Conservation (phyloP, 2,329 filamentous ascomycete genomes). For the Cadophora malorum region DNA sequence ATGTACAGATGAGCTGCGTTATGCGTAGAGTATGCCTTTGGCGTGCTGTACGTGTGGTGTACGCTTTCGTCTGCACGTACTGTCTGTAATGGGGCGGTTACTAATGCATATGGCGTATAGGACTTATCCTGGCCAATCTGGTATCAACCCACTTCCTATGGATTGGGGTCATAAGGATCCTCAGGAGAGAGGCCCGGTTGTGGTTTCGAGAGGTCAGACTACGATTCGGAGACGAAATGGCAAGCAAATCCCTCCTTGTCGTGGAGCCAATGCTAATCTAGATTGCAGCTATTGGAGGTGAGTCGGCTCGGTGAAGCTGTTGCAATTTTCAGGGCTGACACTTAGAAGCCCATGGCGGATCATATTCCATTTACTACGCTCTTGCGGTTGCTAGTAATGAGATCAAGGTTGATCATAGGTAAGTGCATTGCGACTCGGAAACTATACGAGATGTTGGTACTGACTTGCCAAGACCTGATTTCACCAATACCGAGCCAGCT, state of each 20-base stretch:
- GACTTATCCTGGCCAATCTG: slow-evolving; percentile 92
- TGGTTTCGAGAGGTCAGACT: slow-evolving; percentile 77
- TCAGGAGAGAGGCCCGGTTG: slow-evolving; percentile 79
- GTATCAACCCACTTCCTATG: slow-evolving; percentile 89
- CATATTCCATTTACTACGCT: slow-evolving; percentile 95
- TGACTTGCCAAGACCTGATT: slow-evolving; percentile 59
- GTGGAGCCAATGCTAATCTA: slow-evolving; percentile 45
- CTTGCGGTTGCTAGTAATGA: slow-evolving; percentile 92
- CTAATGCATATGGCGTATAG: slow-evolving; percentile 45
- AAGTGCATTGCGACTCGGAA: slow-evolving; percentile 29
- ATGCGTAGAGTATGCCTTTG: not conserved
- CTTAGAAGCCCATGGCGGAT: slow-evolving; percentile 77
- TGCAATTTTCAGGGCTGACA: not conserved
- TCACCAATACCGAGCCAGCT: slow-evolving; percentile 91
- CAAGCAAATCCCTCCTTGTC: slow-evolving; percentile 49
- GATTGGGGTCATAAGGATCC: slow-evolving; percentile 85
- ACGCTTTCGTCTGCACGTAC: not conserved
- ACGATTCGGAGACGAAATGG: slow-evolving; percentile 84
- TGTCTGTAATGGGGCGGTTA: not conserved
- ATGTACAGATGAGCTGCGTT: not conserved
- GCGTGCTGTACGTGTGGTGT: not conserved
- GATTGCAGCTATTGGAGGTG: slow-evolving; percentile 63
- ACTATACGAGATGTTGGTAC: not conserved
- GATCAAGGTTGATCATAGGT: slow-evolving; percentile 79
- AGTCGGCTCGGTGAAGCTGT: slow-evolving; percentile 34